phyloP scores from a whole-genome alignment of 164 flowering plant genomes.

The Aristolochia contorta region DNA sequence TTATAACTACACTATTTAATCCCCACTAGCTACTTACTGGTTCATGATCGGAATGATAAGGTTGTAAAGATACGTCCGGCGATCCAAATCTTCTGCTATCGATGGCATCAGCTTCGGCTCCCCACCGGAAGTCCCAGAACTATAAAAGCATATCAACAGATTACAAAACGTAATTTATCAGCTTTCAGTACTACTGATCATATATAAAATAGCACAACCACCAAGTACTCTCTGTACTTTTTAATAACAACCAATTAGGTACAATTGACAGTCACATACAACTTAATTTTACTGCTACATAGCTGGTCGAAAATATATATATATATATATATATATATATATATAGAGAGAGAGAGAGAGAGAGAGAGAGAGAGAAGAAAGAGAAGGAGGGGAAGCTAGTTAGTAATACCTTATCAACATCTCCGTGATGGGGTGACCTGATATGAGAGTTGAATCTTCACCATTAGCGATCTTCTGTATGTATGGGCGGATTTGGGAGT shows the following conservation, averaged over 20 bases:
- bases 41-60: constrained; percentile 76
- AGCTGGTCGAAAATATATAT: too few relatives aligned
- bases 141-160: too few relatives aligned
- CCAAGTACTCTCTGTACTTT: too few relatives aligned
- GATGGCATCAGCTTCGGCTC: constrained; percentile 82
- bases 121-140: constrained; percentile 89
- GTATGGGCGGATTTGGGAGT: constrained; percentile 46
- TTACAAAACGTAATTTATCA: too few relatives aligned
- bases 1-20: too few relatives aligned
- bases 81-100: constrained; percentile 67
- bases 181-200: neutral
- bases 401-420: constrained; percentile 58
- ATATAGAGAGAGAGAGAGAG: neutral
- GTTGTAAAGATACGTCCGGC: constrained; percentile 63
- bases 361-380: neutral
- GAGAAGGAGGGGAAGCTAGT: neutral
- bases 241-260: too few relatives aligned
- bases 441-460: constrained; percentile 48
- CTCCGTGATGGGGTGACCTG: constrained; percentile 61
- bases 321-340: neutral
- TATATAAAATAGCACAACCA: neutral
- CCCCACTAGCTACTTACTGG: constrained; percentile 25
- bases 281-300: too few relatives aligned
- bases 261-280: too few relatives aligned
- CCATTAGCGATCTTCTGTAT: constrained; percentile 67